Evolutionary conservation across 2,329 filamentous ascomycete species (phyloP).

Genomic region (Aureobasidium sp.): DNA sequence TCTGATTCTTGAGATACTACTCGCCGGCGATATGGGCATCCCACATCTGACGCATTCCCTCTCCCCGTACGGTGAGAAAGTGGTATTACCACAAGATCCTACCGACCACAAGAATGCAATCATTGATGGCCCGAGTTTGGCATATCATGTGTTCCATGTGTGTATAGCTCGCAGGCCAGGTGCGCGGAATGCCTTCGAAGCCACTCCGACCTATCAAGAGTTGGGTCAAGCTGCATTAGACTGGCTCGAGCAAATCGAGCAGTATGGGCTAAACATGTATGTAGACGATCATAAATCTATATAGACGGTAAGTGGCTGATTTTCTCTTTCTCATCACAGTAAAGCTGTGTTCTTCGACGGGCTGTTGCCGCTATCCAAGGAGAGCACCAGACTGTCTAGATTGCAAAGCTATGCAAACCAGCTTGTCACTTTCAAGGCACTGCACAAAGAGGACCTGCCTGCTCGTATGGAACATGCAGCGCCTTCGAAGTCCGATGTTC

Average conservation of each 20-base stretch:
- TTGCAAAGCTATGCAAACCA: conserved; percentile 52
- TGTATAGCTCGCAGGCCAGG: conserved; percentile 39
- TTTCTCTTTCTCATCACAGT: conserved; percentile 33
- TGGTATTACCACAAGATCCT: neutral
- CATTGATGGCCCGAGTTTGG: conserved; percentile 74
- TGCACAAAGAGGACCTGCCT: conserved; percentile 23
- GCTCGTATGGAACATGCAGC: conserved; percentile 18
- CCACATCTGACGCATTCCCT: conserved; percentile 17
- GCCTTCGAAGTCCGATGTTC: conserved; percentile 5
- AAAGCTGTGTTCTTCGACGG: conserved; percentile 80
- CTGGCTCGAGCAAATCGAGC: conserved; percentile 57
- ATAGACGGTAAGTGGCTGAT: conserved; percentile 20
- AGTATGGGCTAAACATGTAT: conserved; percentile 55
- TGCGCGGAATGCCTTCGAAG: conserved; percentile 42
- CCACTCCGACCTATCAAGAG: conserved; percentile 55
- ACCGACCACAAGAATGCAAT: conserved; percentile 32
- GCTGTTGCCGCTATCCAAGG: conserved; percentile 63
- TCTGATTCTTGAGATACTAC: neutral
- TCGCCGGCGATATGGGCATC: conserved; percentile 17
- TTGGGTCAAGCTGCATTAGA: conserved; percentile 52
- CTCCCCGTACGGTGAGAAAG: conserved; percentile 16
- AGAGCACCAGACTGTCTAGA: conserved; percentile 53
- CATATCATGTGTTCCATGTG: conserved; percentile 62
- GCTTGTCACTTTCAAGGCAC: conserved; percentile 45
- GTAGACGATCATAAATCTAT: neutral